phyloP scores from a whole-genome alignment of 2,329 filamentous ascomycete genomes.

The Scedosporium apiospermum region DNA sequence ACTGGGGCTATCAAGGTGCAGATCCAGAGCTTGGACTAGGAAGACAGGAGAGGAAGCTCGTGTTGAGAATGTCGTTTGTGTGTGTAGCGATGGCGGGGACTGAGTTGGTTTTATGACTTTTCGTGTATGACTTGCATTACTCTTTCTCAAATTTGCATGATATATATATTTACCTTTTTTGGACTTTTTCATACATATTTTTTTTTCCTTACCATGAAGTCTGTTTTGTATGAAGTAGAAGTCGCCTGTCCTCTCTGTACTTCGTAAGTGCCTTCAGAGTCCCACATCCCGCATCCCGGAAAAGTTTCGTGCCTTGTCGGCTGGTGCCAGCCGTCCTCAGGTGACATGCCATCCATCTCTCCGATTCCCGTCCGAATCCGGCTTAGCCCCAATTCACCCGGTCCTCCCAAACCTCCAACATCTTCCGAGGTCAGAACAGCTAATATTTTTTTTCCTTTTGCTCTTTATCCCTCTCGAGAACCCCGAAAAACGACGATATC shows the following conservation, averaged over 20 bases:
- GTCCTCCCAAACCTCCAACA: constrained; percentile 14
- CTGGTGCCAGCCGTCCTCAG: not conserved
- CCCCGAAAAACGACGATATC: not conserved
- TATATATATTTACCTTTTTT: not conserved
- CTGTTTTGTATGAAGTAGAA: not conserved
- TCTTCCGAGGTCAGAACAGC: constrained; percentile 28
- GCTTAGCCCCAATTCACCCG: constrained; percentile 5
- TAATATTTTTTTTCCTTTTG: constrained; percentile 32
- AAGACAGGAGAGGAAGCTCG: not conserved
- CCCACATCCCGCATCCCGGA: not conserved
- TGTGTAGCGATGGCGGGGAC: not conserved
- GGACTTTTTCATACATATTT: not conserved
- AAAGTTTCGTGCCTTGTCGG: not conserved
- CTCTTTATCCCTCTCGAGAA: constrained; percentile 8
- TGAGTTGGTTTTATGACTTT: constrained; percentile 10
- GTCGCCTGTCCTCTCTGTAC: not conserved
- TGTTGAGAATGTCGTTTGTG: not conserved
- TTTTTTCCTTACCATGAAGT: not conserved
- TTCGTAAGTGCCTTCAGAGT: no score
- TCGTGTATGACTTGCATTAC: constrained; percentile 6
- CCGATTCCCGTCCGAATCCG: not conserved
- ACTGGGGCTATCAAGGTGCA: constrained; percentile 97
- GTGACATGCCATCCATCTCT: not conserved
- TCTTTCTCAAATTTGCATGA: constrained; percentile 10
- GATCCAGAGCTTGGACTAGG: constrained; percentile 63